Base-by-base conservation (phyloP, 2,329 filamentous ascomycete genomes). In the Botryotinia globosa region DNA sequence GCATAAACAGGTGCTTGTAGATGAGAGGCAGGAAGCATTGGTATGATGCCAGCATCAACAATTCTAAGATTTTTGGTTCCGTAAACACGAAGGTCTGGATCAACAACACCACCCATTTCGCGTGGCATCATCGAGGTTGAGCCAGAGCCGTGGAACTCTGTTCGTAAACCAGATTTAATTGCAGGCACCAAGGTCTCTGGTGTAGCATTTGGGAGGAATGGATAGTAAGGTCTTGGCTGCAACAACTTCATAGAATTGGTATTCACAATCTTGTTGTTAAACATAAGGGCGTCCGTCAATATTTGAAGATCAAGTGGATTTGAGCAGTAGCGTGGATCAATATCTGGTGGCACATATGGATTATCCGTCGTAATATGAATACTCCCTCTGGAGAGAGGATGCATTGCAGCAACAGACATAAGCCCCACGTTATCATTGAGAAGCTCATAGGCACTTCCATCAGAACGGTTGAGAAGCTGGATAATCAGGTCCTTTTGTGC, bases 361-460 rank as follows among this genome's bases (percentile, higher is more conserved):
- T 84, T 81, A 1, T 81, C 73, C 1, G 82, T 82, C 9, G 80
- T 78, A 74, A 90, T 87, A 80, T 91, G 88, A 67, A 88, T 85
- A 68, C 82, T 83, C 1, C 89, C 89, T 1, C 88, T 84, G 1
- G 86, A 87, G 77, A 88, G 86, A 0, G 89, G 80, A 73, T 84
- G 89, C 73, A 85, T 85, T 63, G 86, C 80, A 1, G 77, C 72
- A 32, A 78, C 74, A 54, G 77, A 75, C 37, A 77, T 73, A 56
- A 77, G 74, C 16, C 77, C 76, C 63, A 76, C 62, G 42, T 77
- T 77, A 61, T 78, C 72, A 32, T 75, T 76, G 58, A 78, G 69
- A 7, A 79, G 69, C 64, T 78, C 77, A n/a, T 75, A 78, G 1
- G 75, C 77, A 34, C 77, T 75, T 69, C 75, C 76, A 64, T 76